phyloP scores from a whole-genome alignment of 192 early-diverging fungal species.

The Coemansia sp. region DNA sequence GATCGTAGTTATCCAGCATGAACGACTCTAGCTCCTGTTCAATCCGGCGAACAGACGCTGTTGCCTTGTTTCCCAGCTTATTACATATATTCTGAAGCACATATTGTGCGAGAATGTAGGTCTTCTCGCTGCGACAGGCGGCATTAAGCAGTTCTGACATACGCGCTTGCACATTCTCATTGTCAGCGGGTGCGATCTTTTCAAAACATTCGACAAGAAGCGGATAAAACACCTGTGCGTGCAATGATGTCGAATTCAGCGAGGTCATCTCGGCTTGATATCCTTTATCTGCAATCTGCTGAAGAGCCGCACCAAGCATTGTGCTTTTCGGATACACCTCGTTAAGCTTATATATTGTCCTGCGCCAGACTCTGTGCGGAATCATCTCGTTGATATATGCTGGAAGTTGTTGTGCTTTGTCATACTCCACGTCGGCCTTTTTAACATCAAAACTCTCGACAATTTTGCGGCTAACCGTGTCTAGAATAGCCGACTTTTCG shows the following conservation, averaged over 20 bases:
- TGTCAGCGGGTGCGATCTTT: slow-evolving; percentile 59
- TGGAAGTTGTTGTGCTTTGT: slow-evolving; percentile 54
- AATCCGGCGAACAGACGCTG: slow-evolving; percentile 26
- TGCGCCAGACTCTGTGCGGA: slow-evolving; percentile 63
- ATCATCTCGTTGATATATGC: slow-evolving; percentile 63
- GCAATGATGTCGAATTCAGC: slow-evolving; percentile 65
- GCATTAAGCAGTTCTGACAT: slow-evolving; percentile 58
- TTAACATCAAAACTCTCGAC: slow-evolving; percentile 64
- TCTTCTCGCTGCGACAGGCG: slow-evolving; percentile 43
- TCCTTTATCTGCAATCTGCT: slow-evolving; percentile 65
- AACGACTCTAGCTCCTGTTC: slow-evolving; percentile 44
- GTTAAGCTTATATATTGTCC: slow-evolving; percentile 65
- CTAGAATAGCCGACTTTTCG: slow-evolving; percentile 19
- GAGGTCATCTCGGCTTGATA: slow-evolving; percentile 67
- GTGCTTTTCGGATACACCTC: slow-evolving; percentile 62
- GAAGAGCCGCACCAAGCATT: slow-evolving; percentile 66
- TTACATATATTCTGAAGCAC: slow-evolving; percentile 26
- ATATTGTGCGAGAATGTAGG: slow-evolving; percentile 46
- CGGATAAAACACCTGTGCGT: slow-evolving; percentile 65
- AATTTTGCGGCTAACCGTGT: slow-evolving; percentile 59
- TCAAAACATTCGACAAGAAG: slow-evolving; percentile 65
- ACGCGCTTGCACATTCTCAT: slow-evolving; percentile 57
- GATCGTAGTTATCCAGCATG: slow-evolving; percentile 40
- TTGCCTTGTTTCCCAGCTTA: slow-evolving; percentile 23
- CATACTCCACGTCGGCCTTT: slow-evolving; percentile 57